Evolutionary conservation across 345 rosid genomes (phyloP).

Genomic region (Nasturtium officinale): DNA sequence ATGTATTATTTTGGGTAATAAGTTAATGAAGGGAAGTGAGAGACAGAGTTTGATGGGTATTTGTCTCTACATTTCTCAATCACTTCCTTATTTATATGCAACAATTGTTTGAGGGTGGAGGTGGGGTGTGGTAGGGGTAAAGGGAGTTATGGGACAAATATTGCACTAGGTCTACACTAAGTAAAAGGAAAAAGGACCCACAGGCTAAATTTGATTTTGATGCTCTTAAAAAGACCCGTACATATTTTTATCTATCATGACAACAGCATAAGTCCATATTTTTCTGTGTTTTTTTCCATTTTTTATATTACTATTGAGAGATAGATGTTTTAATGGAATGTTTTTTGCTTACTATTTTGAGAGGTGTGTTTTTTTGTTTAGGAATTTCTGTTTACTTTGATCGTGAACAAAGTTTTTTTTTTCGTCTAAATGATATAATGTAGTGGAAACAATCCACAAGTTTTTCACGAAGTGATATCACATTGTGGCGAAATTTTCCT

Average conservation of each 20-base stretch:
- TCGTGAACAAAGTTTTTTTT: not conserved
- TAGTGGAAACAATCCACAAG: not conserved
- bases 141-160: slow-evolving; percentile 37
- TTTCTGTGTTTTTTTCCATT: not conserved
- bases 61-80: slow-evolving; percentile 34
- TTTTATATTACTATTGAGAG: not conserved
- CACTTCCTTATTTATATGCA: slow-evolving; percentile 40
- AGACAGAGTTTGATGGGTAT: slow-evolving; percentile 34
- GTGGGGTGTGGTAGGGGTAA: slow-evolving; percentile 36
- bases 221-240: slow-evolving; percentile 38
- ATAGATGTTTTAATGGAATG: not conserved
- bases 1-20: slow-evolving; percentile 30
- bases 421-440: not conserved
- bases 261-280: slow-evolving; percentile 24
- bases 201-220: slow-evolving; percentile 31
- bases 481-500: not conserved
- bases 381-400: not conserved
- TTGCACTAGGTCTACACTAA: slow-evolving; percentile 29
- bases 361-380: not conserved
- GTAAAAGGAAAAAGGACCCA: slow-evolving; percentile 35
- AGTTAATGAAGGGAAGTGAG: slow-evolving; percentile 36
- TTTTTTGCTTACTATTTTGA: not conserved
- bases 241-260: slow-evolving; percentile 30
- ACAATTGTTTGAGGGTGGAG: slow-evolving; percentile 17
- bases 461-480: not conserved